These are phyloP conservation scores for Boletus subcaerulescens DNA, from an alignment of 768 basidiomycete genomes.

Conservation along the genomic window DNA sequence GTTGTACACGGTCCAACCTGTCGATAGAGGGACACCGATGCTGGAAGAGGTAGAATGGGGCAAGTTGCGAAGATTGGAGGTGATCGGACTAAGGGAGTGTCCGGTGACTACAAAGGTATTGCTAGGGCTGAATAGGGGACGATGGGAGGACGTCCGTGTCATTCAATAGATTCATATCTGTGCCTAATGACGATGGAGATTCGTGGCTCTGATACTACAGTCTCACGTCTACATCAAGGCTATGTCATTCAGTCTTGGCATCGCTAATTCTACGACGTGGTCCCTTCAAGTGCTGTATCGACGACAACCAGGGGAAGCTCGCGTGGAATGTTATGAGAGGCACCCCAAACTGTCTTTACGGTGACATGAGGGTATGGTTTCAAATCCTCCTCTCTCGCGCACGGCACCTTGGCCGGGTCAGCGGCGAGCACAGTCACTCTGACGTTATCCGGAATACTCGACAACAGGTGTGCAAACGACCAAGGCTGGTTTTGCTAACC, in stretches of 20 bases:
- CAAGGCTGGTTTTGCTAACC: constrained; percentile 22
- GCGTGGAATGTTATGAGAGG: constrained; percentile 13
- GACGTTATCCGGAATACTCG: constrained; percentile 6
- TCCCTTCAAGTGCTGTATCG: constrained; percentile 4
- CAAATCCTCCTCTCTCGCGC: constrained; percentile 1
- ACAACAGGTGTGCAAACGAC: constrained; percentile 15
- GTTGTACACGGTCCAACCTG: constrained; percentile 22
- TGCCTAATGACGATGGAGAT: neutral
- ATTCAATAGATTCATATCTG: constrained; percentile 33
- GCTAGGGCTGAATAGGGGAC: constrained; percentile 50
- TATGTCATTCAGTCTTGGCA: neutral
- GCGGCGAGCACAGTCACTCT: constrained; percentile 11
- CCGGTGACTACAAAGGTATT: constrained; percentile 41
- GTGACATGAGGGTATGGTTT: constrained; percentile 4
- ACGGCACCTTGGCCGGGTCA: constrained; percentile 6
- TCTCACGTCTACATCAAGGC: neutral
- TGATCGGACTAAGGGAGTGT: constrained; percentile 59
- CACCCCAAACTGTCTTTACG: constrained; percentile 1
- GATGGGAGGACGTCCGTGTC: constrained; percentile 64
- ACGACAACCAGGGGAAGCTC: constrained; percentile 17
- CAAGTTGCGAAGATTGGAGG: constrained; percentile 49
- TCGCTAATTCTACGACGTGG: neutral
- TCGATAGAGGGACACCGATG: constrained; percentile 24
- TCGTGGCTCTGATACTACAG: too few species aligned
- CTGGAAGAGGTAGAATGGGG: constrained; percentile 57